Base-by-base conservation (phyloP, 192 early-diverging fungal species). In the Podila epigama region DNA sequence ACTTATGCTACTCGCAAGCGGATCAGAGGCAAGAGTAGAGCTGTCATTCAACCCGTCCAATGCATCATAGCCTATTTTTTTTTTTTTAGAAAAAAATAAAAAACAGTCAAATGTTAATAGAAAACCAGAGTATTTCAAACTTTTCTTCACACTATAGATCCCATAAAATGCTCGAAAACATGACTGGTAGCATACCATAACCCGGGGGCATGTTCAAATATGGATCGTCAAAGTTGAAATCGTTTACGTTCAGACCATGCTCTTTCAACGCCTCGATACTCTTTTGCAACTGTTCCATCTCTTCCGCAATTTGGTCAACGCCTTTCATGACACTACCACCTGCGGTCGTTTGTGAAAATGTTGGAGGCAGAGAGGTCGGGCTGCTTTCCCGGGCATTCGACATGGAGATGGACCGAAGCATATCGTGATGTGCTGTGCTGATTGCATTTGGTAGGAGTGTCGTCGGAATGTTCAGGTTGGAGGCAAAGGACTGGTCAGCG, bases 371-470 rank as follows among this genome's bases (percentile, higher is more conserved):
- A n/a, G 71, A 65, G 0, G 71, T n/a, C 0, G 51, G 58, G 2
- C 18, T 27, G 2, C 35, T 11, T n/a, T 68, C 65, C 25, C 56
- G 64, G 11, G 71, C 71, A 33, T 67, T 75, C 13, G 71, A 58
- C 71, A 66, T 75, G 6, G 71, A 75, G 35, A 75, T 75, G 1
- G 71, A 75, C 15, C 71, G 25, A 10, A 75, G 65, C 60, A 75
- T 62, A 15, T 75, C 71, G 12, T 75, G 71, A 6, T 75, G 71
- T 2, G 52, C 40, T 16, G 71, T 64, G 35, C 57, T 75, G 29
- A 60, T 70, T 0, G 40, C 60, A 35, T 75, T 66, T 3, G 71
- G 71, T 20, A 75, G 61, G 27, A 68, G 59, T 2, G 52, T 60
- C 5, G 64, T 57, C 16, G 71, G 71, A 22, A 75, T 75, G 2